Evolutionary conservation across 225 moss, liverwort and hornwort genomes (phyloP).

Genomic region (Pleurozium schreberi): DNA sequence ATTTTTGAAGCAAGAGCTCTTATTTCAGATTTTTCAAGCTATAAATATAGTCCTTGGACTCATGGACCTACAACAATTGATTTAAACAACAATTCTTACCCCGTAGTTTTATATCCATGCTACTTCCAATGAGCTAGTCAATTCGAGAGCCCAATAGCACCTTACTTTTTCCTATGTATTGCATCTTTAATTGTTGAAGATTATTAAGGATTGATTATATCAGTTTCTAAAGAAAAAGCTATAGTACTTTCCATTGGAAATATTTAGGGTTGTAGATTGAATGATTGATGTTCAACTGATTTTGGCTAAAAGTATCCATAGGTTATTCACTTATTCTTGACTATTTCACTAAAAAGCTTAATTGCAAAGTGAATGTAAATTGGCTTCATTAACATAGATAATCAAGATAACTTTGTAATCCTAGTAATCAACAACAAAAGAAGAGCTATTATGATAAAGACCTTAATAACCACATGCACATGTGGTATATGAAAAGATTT

Average conservation of each 20-base stretch:
- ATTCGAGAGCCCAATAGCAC: not conserved
- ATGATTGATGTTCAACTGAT: fast-evolving
- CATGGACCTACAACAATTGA: fast-evolving
- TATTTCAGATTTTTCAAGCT: not conserved
- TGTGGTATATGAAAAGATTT: not conserved
- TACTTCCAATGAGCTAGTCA: not conserved
- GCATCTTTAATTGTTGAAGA: no score
- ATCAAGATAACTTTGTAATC: not conserved
- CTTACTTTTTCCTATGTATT: not conserved
- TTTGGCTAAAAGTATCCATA: not conserved
- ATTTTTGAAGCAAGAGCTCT: not conserved
- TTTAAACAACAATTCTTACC: not conserved
- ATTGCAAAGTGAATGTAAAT: not conserved
- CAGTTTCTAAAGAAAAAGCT: not conserved
- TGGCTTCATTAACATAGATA: not conserved
- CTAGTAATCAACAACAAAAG: not conserved
- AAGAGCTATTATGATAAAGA: not conserved
- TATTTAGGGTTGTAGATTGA: not conserved
- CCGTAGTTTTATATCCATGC: not conserved
- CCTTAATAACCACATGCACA: not conserved
- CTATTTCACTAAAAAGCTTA: not conserved
- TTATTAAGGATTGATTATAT: not conserved
- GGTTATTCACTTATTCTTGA: no score
- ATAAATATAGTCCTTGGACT: not conserved
- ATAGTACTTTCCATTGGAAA: no score